These are phyloP conservation scores for Fonsecaea pugnacius DNA, from an alignment of 2,329 filamentous ascomycete species.

Conservation along the genomic window DNA sequence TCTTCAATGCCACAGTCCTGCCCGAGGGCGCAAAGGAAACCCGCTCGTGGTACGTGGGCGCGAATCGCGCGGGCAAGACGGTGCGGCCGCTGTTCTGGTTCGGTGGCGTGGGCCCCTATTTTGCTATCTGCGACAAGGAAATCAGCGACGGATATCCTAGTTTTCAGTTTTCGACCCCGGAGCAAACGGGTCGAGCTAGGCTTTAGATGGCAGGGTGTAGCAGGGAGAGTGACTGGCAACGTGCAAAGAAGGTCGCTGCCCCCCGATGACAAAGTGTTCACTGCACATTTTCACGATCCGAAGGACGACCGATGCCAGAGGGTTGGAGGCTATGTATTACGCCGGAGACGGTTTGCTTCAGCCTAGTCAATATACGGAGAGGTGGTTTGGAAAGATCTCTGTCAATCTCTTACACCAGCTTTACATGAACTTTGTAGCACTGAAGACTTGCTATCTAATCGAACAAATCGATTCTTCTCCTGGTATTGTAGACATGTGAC, in stretches of 20 bases:
- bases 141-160: conserved; percentile 21
- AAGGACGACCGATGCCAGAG: not conserved
- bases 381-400: not conserved
- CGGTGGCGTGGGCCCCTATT: conserved; percentile 24
- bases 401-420: not conserved
- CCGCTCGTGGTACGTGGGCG: conserved; percentile 61
- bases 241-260: not conserved
- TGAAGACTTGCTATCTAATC: not conserved
- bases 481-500: not conserved
- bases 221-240: no score
- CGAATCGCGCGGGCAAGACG: conserved; percentile 58
- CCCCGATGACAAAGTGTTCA: not conserved
- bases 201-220: conserved; percentile 8
- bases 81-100: conserved; percentile 23
- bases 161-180: conserved; percentile 19
- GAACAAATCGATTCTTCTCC: not conserved
- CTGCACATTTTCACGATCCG: no score
- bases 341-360: not conserved
- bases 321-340: not conserved
- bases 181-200: conserved; percentile 9
- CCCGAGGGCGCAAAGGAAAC: conserved; percentile 45
- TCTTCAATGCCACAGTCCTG: conserved; percentile 55
- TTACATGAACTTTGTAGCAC: not conserved
- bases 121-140: conserved; percentile 23
- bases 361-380: not conserved